These are phyloP conservation scores for Phytophthora foliorum DNA, from an alignment of 352 stramenopile species.

Conservation along the genomic window DNA sequence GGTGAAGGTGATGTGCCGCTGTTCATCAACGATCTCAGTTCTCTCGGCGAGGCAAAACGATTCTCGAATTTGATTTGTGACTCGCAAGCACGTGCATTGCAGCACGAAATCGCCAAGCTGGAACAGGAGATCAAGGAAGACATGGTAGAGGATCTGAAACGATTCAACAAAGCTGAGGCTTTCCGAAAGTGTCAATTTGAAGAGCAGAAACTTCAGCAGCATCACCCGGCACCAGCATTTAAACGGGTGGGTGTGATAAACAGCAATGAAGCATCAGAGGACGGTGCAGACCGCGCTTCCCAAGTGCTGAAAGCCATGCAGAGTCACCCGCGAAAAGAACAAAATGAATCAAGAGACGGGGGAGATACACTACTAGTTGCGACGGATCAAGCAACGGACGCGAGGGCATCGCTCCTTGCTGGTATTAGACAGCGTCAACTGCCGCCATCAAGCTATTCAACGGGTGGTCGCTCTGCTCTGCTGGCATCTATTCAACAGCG, in stretches of 20 bases:
- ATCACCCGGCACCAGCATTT: neutral
- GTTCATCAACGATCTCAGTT: constrained; percentile 71
- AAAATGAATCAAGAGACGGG: neutral
- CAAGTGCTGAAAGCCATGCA: constrained; percentile 8
- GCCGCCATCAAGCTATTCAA: neutral
- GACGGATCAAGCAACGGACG: constrained; percentile 2
- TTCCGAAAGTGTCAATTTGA: constrained; percentile 46
- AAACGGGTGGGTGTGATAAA: neutral
- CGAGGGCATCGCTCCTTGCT: constrained; percentile 24
- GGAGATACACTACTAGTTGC: neutral
- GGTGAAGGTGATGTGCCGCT: constrained; percentile 75
- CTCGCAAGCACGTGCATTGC: constrained; percentile 59
- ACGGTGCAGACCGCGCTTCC: neutral
- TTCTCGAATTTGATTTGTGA: constrained; percentile 79
- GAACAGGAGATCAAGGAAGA: constrained; percentile 82
- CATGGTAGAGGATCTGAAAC: constrained; percentile 62
- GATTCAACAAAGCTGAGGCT: constrained; percentile 60
- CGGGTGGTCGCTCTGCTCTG: constrained; percentile 15
- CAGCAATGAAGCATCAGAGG: constrained; percentile 2
- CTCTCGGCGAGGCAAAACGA: constrained; percentile 63
- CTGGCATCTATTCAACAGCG: constrained; percentile 25
- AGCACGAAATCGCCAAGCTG: constrained; percentile 62
- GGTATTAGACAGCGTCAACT: constrained; percentile 25
- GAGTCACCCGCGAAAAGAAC: neutral
- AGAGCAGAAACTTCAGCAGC: constrained; percentile 19